Conservation (phyloP, 345 rosid species). For the Eucalyptus leucophloia region DNA sequence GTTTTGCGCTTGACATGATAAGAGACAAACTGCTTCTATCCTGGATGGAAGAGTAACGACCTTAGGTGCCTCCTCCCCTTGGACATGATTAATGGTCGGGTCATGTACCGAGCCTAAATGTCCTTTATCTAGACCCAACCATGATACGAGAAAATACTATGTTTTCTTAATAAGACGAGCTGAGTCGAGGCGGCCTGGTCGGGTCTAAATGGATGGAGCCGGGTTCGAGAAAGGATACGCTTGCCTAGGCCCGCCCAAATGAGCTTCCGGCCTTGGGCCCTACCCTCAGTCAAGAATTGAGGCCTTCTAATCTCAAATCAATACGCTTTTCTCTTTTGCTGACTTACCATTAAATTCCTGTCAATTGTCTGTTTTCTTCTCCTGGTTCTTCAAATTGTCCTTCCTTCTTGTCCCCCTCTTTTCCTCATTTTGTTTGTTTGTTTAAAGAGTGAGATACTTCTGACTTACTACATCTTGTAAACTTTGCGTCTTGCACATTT, state of each 20-base stretch:
- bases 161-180: neutral
- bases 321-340: neutral
- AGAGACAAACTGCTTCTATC: neutral
- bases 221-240: accelerated
- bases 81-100: neutral
- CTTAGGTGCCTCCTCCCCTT: neutral
- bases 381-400: neutral
- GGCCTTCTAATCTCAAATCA: neutral
- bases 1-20: accelerated
- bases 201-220: neutral
- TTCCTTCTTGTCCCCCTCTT: neutral
- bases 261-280: neutral
- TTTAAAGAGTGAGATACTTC: neutral
- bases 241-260: neutral
- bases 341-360: neutral
- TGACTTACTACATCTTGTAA: neutral
- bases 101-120: neutral
- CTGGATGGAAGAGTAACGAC: neutral
- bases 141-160: neutral
- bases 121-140: neutral
- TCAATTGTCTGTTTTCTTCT: neutral
- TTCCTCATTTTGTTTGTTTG: neutral
- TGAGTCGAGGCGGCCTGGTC: accelerated
- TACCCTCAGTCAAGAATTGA: neutral
- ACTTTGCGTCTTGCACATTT: neutral